phyloP scores from a whole-genome alignment of 2,329 filamentous ascomycete genomes.

The Xylariales sp. region DNA sequence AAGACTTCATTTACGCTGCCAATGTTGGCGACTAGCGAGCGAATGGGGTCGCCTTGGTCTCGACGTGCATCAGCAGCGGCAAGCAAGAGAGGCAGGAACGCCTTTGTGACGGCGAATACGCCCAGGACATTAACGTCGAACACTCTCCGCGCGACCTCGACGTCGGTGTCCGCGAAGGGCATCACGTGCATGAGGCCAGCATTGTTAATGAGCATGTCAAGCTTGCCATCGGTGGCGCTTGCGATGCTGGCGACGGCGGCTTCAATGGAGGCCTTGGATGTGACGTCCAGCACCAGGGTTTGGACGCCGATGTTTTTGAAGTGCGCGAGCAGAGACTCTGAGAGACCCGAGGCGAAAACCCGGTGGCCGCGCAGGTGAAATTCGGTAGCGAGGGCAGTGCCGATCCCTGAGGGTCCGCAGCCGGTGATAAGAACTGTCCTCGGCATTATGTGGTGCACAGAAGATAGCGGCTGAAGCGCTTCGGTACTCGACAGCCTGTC shows the following conservation, averaged over 20 bases:
- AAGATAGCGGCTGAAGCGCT: too few relatives aligned
- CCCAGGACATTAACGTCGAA: constrained; percentile 48
- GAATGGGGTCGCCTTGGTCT: too few relatives aligned
- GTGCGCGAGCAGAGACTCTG: not conserved
- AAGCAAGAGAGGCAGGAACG: constrained; percentile 46
- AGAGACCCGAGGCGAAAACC: constrained; percentile 4
- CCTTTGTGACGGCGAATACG: constrained; percentile 48
- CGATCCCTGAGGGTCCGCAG: constrained; percentile 5
- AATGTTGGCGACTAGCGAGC: constrained; percentile 1
- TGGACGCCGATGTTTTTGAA: not conserved
- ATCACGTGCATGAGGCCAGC: constrained; percentile 40
- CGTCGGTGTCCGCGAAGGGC: constrained; percentile 42
- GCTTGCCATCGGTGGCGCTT: constrained; percentile 2
- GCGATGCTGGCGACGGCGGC: not conserved
- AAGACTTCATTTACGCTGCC: constrained; percentile 12
- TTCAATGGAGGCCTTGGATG: constrained; percentile 3
- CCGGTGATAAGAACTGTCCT: constrained; percentile 3
- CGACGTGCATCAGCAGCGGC: constrained; percentile 5
- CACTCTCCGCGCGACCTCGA: constrained; percentile 39
- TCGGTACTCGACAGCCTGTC: too few relatives aligned
- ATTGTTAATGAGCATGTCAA: constrained; percentile 8
- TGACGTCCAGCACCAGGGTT: constrained; percentile 5
- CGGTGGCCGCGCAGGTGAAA: constrained; percentile 14
- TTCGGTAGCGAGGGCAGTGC: not conserved
- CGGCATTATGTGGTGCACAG: not conserved